Base-by-base conservation (phyloP, 495 filamentous ascomycete genomes). In the Astrocystis sublimbata region DNA sequence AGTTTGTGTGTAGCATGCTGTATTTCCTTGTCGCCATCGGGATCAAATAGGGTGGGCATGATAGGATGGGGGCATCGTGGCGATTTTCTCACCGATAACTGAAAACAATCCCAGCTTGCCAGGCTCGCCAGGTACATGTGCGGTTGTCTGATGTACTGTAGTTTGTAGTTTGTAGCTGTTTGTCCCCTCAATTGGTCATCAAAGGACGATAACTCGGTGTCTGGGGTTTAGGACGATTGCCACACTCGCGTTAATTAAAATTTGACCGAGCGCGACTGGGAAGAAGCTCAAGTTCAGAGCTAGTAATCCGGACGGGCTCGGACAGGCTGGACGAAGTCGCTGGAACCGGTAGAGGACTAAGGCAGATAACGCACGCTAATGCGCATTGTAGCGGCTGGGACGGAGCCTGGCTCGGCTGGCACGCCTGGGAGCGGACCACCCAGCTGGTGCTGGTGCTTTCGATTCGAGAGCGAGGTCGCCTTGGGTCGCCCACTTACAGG, bases 221-320 rank as follows among this genome's bases (percentile, higher is more conserved):
- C 33, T 35, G 31, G 33, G 19, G n/a, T n/a, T n/a, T n/a, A n/a
- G n/a, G n/a, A n/a, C 10, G 36, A 33, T 57, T 57, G 54, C 40
- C 54, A 57, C 40, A 28, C 6, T 35, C 54, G 54, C 54, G 54
- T n/a, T n/a, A 31, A 57, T 57, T 43, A 31, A 13, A 45, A 41
- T 57, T 57, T 57, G 40, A 43, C 54, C 54, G 54, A 57, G 53
- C 38, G 38, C 53, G 36, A 43, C 24, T n/a, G 23, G 38, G 31
- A 26, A 24, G 24, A 17, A 54, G 10, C 35, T 12, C 5, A 7
- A 30, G 26, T 23, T 6, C 9, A 45, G 2, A 3, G 19, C 2
- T 17, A 41, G 21, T 33, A 35, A 1, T 35, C 21, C 6, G 47
- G 47, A 35, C 35, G 47, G 30, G 15, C 17, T n/a, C n/a, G n/a